Evolutionary conservation across 2,329 filamentous ascomycete species (phyloP), one percentile per base, ranked within the genome.

Genomic region (Aspergillus sp.): DNA sequence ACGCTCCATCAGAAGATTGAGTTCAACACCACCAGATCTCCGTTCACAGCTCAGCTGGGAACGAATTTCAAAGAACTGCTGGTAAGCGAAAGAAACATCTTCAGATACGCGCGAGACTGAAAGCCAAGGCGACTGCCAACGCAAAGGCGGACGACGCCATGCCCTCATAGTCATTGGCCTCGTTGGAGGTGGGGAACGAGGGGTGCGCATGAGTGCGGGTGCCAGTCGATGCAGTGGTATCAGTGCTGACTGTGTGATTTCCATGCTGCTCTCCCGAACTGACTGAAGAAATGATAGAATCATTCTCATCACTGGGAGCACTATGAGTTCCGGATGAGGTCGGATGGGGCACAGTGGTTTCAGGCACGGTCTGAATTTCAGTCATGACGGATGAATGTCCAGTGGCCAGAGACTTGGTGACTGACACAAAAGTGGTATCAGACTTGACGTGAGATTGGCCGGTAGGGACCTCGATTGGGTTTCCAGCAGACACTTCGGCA

Each of bases 171-270:
- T 43, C 36, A n/a, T 23, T 6, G 17, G 67, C 63, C 38, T 62
- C 68, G 50, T 71, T 70, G 5, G 63, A 23, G 19, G 65, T 65
- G 19, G 70, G 68, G 25, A 63, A 30, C 8, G 47, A 9, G 17
- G 47, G 12, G 3, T 19, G n/a, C 12, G 47, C 30, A 30, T 21
- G 25, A 32, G 47, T 50, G 9, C 23, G 12, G 47, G 47, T 32
- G 25, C 15, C 25, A 30, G 25, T 28, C 28, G 28, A 50, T 28
- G 17, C 49, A 25, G 48, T 51, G 17, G 54, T 58, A 15, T 58
- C 47, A 48, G 48, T 50, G n/a, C 52, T 58, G 30, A 47, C n/a
- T n/a, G 62, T 57, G 30, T 30, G 43, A 13, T 54, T 60, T 28
- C 45, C 32, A n/a, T 45, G 13, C 15, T 43, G 56, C 39, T 41